Conservation (phyloP, 1,284 basidiomycete genomes). For the Moesziomyces aphidis region DNA sequence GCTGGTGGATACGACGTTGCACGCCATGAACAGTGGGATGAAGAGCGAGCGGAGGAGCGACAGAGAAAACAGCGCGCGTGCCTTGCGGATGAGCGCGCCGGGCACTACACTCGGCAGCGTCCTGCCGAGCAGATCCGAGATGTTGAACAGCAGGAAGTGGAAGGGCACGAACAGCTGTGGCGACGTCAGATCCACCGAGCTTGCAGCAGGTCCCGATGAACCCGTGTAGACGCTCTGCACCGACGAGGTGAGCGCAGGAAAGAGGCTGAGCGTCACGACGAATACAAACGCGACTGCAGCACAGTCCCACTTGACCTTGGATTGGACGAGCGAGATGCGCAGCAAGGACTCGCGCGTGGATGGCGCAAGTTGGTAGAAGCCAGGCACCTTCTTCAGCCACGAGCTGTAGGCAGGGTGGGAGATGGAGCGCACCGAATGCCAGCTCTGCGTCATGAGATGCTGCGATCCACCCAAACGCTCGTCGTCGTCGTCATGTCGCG, state of each 20-base stretch:
- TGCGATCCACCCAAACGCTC: conserved; percentile 9
- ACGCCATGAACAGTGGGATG: conserved; percentile 54
- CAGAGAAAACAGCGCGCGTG: conserved; percentile 24
- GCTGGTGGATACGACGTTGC: conserved; percentile 47
- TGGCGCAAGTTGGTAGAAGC: conserved; percentile 32
- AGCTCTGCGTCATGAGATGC: conserved; percentile 40
- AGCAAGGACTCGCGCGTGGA: conserved; percentile 41
- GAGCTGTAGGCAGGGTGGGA: conserved; percentile 43
- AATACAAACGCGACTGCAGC: conserved; percentile 44
- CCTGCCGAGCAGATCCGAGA: conserved; percentile 53
- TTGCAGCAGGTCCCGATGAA: conserved; percentile 2
- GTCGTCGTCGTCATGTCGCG: conserved; percentile 14
- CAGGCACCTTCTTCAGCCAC: conserved; percentile 38
- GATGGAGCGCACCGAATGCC: conserved; percentile 45
- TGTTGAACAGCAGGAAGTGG: conserved; percentile 62
- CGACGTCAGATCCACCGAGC: conserved; percentile 38
- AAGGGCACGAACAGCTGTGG: conserved; percentile 60
- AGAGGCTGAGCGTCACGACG: conserved; percentile 55
- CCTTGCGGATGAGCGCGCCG: conserved; percentile 21
- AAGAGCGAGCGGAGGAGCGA: conserved; percentile 45
- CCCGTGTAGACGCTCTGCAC: conserved; percentile 51
- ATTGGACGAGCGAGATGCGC: conserved; percentile 47
- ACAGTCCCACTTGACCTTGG: conserved; percentile 48
- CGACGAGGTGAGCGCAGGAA: conserved; percentile 57
- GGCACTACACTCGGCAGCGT: conserved; percentile 49